Conservation (phyloP, 129 eudicot genomes). For the Silybum marianum region DNA sequence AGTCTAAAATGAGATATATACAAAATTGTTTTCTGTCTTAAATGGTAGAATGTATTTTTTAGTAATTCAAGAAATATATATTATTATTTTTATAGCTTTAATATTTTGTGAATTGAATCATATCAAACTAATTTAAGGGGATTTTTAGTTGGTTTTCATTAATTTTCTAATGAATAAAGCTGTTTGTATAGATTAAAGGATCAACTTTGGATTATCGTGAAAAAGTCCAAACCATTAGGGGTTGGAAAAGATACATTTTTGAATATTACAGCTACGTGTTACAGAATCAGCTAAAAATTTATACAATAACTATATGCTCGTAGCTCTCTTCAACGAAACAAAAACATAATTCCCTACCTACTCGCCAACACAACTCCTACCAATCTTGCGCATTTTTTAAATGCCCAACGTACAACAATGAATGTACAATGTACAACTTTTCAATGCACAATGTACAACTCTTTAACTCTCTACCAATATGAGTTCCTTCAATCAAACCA, state of each 20-base stretch:
- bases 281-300: neutral
- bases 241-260: neutral
- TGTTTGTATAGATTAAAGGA: too few species aligned
- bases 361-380: neutral
- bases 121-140: too few species aligned
- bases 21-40: too few species aligned
- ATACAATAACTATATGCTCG: constrained; percentile 1
- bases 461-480: neutral
- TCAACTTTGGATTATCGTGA: neutral
- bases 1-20: neutral
- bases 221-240: neutral
- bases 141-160: neutral
- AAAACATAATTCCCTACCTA: constrained; percentile 6
- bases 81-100: too few species aligned
- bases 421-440: constrained; percentile 2
- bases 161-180: too few species aligned
- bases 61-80: too few species aligned
- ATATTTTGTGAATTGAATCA: too few species aligned
- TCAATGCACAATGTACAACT: neutral
- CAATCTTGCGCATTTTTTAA: constrained; percentile 1
- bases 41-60: too few species aligned
- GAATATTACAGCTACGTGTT: neutral
- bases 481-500: constrained; percentile 16
- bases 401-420: constrained; percentile 4
- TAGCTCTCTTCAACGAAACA: neutral